Evolutionary conservation across 495 filamentous ascomycete species (phyloP).

Genomic region (Neurospora terricola): DNA sequence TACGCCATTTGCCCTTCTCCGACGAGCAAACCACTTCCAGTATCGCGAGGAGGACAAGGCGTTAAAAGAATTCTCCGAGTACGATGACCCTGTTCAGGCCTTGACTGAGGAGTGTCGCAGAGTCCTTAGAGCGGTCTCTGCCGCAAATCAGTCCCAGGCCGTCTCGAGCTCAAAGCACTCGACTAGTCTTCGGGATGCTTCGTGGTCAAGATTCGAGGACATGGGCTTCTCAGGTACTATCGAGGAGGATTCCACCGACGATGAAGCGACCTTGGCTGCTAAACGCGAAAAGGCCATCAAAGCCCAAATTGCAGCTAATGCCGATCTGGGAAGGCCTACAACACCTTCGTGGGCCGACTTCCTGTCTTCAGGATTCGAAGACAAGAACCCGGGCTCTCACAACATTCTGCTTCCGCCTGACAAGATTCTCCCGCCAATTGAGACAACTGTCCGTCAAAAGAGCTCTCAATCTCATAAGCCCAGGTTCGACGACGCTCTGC

Average conservation of each 20-base stretch:
- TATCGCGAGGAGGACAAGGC: conserved; percentile 82
- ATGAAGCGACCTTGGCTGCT: conserved; percentile 35
- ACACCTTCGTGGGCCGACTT: conserved; percentile 98
- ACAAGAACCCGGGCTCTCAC: conserved; percentile 48
- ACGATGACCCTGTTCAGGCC: conserved; percentile 79
- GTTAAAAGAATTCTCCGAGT: conserved; percentile 72
- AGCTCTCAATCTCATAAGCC: conserved; percentile 85
- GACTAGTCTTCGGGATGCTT: conserved; percentile 66
- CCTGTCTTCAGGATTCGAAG: conserved; percentile 81
- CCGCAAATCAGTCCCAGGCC: conserved; percentile 67
- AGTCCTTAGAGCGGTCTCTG: conserved; percentile 80
- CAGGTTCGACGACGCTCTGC: conserved; percentile 53
- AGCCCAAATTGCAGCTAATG: conserved; percentile 39
- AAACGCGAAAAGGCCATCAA: conserved; percentile 8
- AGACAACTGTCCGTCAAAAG: conserved; percentile 55
- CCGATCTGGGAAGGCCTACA: conserved; percentile 65
- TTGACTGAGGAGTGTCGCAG: conserved; percentile 89
- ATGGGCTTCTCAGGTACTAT: conserved; percentile 76
- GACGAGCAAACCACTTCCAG: conserved; percentile 88
- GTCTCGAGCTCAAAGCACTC: conserved; percentile 57
- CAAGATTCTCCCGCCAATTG: conserved; percentile 81
- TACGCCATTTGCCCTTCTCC: conserved; percentile 83
- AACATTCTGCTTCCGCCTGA: conserved; percentile 75
- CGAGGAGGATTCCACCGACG: conserved; percentile 59
- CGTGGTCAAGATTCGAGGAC: conserved; percentile 95